Conservation (phyloP, 192 early-diverging fungal genomes). For the Dispira simplex region DNA sequence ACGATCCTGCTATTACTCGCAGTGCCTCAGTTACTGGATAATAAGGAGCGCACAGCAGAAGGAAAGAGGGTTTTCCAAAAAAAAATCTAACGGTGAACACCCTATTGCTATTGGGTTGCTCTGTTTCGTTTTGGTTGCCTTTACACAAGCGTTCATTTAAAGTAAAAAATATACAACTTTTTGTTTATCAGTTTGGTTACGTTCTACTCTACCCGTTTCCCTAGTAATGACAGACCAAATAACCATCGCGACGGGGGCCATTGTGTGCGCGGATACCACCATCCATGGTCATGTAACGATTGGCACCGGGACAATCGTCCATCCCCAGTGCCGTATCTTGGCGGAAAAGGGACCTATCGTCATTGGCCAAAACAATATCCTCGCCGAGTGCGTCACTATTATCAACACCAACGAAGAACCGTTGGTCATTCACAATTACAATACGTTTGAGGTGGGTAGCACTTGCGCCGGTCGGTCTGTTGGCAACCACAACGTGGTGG, state of each 20-base stretch:
- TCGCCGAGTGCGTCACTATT: constrained; percentile 57
- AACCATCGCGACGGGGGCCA: constrained; percentile 5
- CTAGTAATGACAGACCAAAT: not conserved
- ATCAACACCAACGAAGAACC: constrained; percentile 45
- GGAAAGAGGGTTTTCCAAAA: not conserved
- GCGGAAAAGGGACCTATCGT: constrained; percentile 49
- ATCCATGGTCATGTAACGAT: constrained; percentile 7
- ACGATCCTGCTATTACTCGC: not conserved
- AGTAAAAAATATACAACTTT: no score
- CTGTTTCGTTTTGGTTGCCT: no score
- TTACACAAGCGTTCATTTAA: no score
- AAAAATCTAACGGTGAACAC: no score
- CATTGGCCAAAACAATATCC: constrained; percentile 54
- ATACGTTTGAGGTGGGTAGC: constrained; percentile 50
- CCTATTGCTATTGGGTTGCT: no score
- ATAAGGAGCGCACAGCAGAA: not conserved
- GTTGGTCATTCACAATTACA: constrained; percentile 51
- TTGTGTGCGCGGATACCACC: constrained; percentile 7
- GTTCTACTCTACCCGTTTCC: no score
- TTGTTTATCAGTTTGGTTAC: no score
- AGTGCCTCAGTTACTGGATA: not conserved
- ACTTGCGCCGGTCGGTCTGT: constrained; percentile 16
- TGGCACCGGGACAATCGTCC: constrained; percentile 37
- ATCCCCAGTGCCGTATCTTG: constrained; percentile 54
- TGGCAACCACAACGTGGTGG: constrained; percentile 47